phyloP scores from a whole-genome alignment of 208 protist species.

The Perkinsela sp. region DNA sequence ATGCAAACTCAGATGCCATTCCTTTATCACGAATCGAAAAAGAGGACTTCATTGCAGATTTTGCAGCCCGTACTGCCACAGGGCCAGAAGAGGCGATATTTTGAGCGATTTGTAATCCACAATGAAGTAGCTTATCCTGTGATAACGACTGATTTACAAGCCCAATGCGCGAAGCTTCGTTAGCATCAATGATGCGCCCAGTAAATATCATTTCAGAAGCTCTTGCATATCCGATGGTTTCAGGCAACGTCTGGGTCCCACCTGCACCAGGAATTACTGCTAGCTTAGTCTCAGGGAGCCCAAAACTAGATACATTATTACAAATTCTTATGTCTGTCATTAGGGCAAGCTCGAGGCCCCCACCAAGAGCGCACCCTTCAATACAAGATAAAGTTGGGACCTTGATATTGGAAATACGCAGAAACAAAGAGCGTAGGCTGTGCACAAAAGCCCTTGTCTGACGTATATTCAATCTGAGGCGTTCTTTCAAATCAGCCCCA shows the following conservation, averaged over 20 bases:
- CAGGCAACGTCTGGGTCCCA: conserved; percentile 44
- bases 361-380: conserved; percentile 58
- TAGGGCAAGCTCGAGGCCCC: conserved; percentile 54
- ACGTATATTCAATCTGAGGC: conserved; percentile 14
- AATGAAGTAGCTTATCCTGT: conserved; percentile 8
- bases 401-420: conserved; percentile 27
- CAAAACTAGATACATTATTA: conserved; percentile 15
- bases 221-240: conserved; percentile 29
- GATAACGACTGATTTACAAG: conserved; percentile 38
- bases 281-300: conserved; percentile 52
- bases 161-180: conserved; percentile 19
- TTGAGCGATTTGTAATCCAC: conserved; percentile 12
- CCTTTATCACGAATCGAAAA: conserved; percentile 18
- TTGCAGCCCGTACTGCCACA: conserved; percentile 46
- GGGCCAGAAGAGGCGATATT: conserved; percentile 32
- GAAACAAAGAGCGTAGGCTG: conserved; percentile 25
- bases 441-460: conserved; percentile 34
- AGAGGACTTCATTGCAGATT: conserved; percentile 36
- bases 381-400: conserved; percentile 41
- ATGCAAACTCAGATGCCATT: conserved; percentile 28
- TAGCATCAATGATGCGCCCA: conserved; percentile 16
- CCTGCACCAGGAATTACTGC: conserved; percentile 72
- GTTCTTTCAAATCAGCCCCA: conserved; percentile 41
- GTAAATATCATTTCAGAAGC: conserved; percentile 69
- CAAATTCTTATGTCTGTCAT: conserved; percentile 43